Percentiles rank a stretch among this genome's conserved stretches.
Evolutionary conservation across 2,329 filamentous ascomycete genomes (phyloP).

Genomic region (Fusarium begoniae): DNA sequence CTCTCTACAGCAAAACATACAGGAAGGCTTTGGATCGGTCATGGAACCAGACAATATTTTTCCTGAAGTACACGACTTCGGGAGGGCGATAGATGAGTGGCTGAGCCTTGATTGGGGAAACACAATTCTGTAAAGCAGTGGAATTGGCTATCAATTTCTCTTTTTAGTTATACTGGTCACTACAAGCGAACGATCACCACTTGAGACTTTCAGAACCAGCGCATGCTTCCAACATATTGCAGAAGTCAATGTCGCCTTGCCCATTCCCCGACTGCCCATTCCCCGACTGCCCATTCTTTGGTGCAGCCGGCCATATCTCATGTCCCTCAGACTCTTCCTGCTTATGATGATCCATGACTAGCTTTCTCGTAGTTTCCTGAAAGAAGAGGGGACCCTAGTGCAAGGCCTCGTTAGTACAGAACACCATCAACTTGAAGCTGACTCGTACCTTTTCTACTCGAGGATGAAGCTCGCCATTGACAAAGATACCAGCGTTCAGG

Average conservation of each 20-base stretch:
- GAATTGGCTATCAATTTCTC: rapidly evolving
- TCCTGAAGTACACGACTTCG: not conserved
- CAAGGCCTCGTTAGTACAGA: not conserved
- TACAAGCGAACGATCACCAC: not conserved
- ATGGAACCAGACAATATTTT: not conserved
- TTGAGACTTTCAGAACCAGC: not conserved
- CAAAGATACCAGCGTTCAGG: slow-evolving; percentile 4
- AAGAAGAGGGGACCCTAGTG: not conserved
- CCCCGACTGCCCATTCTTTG: not conserved
- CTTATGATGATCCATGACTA: not conserved
- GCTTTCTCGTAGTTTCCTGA: not conserved
- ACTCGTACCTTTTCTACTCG: not conserved
- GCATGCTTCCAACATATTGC: not conserved
- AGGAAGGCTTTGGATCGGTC: not conserved
- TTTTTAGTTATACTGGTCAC: rapidly evolving
- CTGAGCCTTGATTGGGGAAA: not conserved
- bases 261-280: not conserved
- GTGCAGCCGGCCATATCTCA: not conserved
- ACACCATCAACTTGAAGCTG: not conserved
- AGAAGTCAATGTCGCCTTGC: not conserved
- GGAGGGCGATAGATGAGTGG: slow-evolving; percentile 2
- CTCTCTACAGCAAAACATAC: not conserved
- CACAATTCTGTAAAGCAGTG: not conserved
- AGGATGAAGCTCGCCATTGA: slow-evolving; percentile 13
- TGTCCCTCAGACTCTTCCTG: not conserved